phyloP scores from a whole-genome alignment of 2,329 filamentous ascomycete species.

The Botrytis pseudocinerea region DNA sequence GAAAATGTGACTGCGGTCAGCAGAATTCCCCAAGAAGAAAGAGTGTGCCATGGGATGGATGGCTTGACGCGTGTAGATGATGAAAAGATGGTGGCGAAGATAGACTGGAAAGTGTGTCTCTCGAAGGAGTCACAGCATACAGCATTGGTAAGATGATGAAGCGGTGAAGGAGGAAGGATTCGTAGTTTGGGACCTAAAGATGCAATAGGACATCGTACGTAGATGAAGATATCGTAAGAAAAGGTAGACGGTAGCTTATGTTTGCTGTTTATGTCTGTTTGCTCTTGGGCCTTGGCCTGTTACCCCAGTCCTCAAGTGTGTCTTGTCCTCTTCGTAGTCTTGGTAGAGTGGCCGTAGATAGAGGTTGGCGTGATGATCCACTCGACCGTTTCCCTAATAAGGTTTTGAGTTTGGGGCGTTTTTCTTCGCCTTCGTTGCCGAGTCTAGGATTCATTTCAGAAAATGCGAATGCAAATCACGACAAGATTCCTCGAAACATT shows the following conservation, averaged over 20 bases:
- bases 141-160: constrained; percentile 12
- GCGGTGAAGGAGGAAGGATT: constrained; percentile 22
- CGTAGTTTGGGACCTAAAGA: constrained; percentile 12
- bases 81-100: constrained; percentile 20
- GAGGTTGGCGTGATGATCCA: not conserved
- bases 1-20: constrained; percentile 19
- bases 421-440: not conserved
- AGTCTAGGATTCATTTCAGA: not conserved
- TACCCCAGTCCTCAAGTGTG: constrained; percentile 8
- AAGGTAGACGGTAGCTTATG: not conserved
- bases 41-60: not conserved
- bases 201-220: not conserved
- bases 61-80: constrained; percentile 8
- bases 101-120: not conserved
- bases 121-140: constrained; percentile 19
- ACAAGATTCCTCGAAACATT: not conserved
- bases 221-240: constrained; percentile 18
- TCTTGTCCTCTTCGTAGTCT: not conserved
- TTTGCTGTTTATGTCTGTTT: not conserved
- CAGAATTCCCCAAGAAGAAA: not conserved
- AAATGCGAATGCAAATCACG: not conserved
- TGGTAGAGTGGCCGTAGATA: not conserved
- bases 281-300: not conserved
- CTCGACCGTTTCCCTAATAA: not conserved
- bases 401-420: constrained; percentile 7